A percentile compares a stretch with the other conserved stretches of the same genome.
These are phyloP conservation scores for Pythium angustatum DNA, from an alignment of 352 stramenopile species.

Conservation along the genomic window DNA sequence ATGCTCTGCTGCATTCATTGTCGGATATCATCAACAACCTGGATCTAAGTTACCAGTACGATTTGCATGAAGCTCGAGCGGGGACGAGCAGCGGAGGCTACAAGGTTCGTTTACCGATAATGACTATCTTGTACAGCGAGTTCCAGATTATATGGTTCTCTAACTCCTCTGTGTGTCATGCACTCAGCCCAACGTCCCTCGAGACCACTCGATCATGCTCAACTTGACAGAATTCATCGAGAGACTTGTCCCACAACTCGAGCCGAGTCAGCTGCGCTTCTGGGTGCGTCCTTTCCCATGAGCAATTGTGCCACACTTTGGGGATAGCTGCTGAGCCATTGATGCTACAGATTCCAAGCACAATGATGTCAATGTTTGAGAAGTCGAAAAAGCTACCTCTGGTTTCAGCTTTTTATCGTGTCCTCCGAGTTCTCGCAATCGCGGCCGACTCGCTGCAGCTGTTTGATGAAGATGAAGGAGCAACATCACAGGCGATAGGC, in stretches of 20 bases:
- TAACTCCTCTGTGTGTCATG: background rate
- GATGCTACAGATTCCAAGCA: conserved; percentile 17
- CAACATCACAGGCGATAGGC: background rate
- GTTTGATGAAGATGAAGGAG: conserved; percentile 1
- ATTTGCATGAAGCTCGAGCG: conserved; percentile 44
- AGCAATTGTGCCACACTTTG: background rate
- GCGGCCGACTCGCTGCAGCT: conserved; percentile 10
- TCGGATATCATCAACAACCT: conserved; percentile 52
- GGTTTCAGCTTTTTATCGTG: conserved; percentile 37
- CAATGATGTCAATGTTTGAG: conserved; percentile 28
- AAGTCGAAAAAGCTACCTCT: conserved; percentile 27
- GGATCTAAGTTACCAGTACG: conserved; percentile 71
- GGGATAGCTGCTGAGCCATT: background rate
- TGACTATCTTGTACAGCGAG: background rate
- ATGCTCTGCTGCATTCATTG: conserved; percentile 52
- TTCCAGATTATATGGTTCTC: background rate
- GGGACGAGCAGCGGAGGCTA: conserved; percentile 44
- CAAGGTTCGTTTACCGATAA: conserved; percentile 40
- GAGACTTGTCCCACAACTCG: conserved; percentile 43
- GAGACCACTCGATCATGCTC: conserved; percentile 81
- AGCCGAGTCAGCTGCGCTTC: conserved; percentile 27
- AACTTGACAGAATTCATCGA: conserved; percentile 81
- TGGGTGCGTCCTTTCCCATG: conserved; percentile 44
- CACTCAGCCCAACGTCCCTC: conserved; percentile 52
- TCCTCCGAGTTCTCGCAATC: conserved; percentile 23